Base-by-base conservation (phyloP, 2,329 filamentous ascomycete species). In the Diaporthe helianthi region DNA sequence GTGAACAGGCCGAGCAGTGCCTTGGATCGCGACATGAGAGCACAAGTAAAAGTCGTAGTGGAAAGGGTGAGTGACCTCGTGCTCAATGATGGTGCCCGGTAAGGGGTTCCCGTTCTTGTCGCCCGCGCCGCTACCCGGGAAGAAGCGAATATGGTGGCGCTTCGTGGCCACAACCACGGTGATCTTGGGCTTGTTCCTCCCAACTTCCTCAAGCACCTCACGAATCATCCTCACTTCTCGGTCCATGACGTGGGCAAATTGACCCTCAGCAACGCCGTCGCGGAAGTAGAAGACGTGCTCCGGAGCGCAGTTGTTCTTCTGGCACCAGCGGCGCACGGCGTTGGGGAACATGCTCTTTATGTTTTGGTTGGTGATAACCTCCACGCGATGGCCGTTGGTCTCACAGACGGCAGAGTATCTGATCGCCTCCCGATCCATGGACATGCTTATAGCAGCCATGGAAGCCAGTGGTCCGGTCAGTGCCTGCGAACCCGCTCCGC, bases 141-240 rank as follows among this genome's bases (percentile, higher is more conserved):
- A 98, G 78, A 97, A 94, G 19, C 96, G 92, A 65, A 97, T 90
- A 76, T 98, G 95, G 74, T 99, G 96, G 3, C 96, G 92, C 85
- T 99, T 99, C 1, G 93, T 94, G 1, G 93, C 94, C 54, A 98
- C 87, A 49, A 97, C 88, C 13, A 97, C 93, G 0, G 94, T 94
- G 75, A 98, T 90, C 77, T 92, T 92, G 3, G 92, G 82, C 1
- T 73, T 72, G 1, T 60, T 67, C 1, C 75, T 77, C 4, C 78
- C 77, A 3, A 78, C 74, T 7, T 84, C 78, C 38, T 75, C 74
- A 73, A 94, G 86, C 31, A 83, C 81, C 0, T 83, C 78, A 79
- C 91, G 92, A 80, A 98, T 90, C 72, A 91, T 86, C 0, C 79
- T 77, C 0, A 98, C 86, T 76, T 99, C 96, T n/a, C 89, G 83